A percentile compares a stretch with the other conserved stretches of the same genome.
phyloP scores from a whole-genome alignment of 2,329 filamentous ascomycete genomes.

The Neofusicoccum sp. region DNA sequence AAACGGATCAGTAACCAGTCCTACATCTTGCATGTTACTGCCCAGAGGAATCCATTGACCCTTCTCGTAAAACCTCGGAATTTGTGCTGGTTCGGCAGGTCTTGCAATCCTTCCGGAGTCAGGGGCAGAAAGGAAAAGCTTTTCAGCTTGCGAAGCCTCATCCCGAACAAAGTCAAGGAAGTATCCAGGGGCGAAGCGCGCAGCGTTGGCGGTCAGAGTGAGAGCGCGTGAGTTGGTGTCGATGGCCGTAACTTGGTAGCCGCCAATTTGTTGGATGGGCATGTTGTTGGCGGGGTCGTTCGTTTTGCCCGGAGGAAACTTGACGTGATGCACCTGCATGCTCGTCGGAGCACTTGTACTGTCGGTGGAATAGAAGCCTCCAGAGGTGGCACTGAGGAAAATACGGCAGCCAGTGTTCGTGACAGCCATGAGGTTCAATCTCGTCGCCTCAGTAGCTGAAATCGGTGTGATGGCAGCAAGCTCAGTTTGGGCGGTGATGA shows the following conservation, averaged over 20 bases:
- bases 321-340: conserved; percentile 97
- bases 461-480: conserved; percentile 89
- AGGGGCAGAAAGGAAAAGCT: conserved; percentile 81
- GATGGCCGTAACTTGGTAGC: conserved; percentile 23
- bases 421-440: conserved; percentile 85
- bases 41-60: conserved; percentile 78
- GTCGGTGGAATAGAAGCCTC: conserved; percentile 63
- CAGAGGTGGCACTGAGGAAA: conserved; percentile 86
- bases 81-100: conserved; percentile 54
- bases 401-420: conserved; percentile 89
- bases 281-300: conserved; percentile 25
- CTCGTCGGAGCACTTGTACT: conserved; percentile 61
- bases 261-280: conserved; percentile 8
- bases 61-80: conserved; percentile 71
- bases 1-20: conserved; percentile 73
- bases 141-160: conserved; percentile 51
- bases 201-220: conserved; percentile 38
- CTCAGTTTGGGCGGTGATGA: conserved; percentile 66
- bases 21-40: conserved; percentile 75
- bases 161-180: conserved; percentile 79
- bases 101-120: conserved; percentile 82
- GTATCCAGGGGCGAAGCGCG: conserved; percentile 79
- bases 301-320: conserved; percentile 71
- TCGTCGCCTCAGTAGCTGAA: conserved; percentile 73
- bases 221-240: conserved; percentile 40